phyloP scores from a whole-genome alignment of 164 flowering plant genomes.

The Magnolia kwangsiensis region DNA sequence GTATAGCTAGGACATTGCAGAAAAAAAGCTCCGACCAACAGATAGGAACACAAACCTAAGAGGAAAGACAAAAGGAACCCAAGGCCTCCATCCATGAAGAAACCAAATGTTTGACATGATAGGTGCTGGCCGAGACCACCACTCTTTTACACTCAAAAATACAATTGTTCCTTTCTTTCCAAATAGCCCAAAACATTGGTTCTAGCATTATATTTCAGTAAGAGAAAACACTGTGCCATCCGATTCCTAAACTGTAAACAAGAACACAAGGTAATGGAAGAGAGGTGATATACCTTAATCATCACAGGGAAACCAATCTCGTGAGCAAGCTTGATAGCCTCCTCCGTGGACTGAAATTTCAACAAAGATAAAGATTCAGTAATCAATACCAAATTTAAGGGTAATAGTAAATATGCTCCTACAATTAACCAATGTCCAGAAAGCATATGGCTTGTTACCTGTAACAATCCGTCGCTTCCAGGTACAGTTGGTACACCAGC shows the following conservation, averaged over 20 bases:
- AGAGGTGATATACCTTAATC: conserved; percentile 70
- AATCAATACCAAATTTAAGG: neutral
- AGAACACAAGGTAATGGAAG: neutral
- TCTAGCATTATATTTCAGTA: too few species aligned
- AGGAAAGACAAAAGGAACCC: too few species aligned
- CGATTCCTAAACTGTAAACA: neutral
- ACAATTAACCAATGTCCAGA: neutral
- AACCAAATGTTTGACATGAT: too few species aligned
- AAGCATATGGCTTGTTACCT: conserved; percentile 39
- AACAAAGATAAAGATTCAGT: conserved; percentile 8
- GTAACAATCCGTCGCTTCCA: conserved; percentile 90
- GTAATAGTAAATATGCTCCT: neutral
- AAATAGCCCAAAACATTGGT: too few species aligned
- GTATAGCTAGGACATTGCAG: too few species aligned
- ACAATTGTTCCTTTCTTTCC: too few species aligned
- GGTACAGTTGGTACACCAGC: conserved; percentile 99
- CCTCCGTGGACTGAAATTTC: conserved; percentile 75
- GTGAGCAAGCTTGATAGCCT: conserved; percentile 75
- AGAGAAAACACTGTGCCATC: too few species aligned
- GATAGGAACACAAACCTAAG: too few species aligned
- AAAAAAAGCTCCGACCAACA: too few species aligned
- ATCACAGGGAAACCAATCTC: conserved; percentile 95
- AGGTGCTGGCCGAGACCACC: too few species aligned
- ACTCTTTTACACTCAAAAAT: too few species aligned
- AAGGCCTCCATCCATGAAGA: too few species aligned